Evolutionary conservation across 768 basidiomycete genomes (phyloP), one percentile per base, ranked within the genome.

Genomic region (Phanerochaete carnosa): DNA sequence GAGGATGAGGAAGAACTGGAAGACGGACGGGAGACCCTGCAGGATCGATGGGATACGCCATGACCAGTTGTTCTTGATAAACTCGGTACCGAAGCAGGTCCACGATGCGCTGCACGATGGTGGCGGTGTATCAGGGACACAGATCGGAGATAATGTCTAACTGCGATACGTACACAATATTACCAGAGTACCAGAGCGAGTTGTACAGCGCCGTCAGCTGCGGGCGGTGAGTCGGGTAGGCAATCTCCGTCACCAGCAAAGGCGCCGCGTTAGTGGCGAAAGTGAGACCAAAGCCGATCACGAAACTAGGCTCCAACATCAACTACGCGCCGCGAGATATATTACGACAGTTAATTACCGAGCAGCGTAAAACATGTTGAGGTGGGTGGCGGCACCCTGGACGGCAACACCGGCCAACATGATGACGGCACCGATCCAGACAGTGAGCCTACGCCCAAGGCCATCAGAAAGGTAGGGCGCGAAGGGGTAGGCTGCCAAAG

Each of bases 171-270:
- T 64, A 87, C 85, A 92, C 69, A 70, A 93, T 91, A 58, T 90
- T 79, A 60, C 92, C 92, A 16, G 88, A 86, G 71, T 91, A 92
- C 91, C 92, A 94, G 62, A 92, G 85, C 30, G 90, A 88, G 78
- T 92, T 91, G 78, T 90, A 92, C 53, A 85, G 74, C 1, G 89
- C 86, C 15, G 90, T 94, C 60, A 95, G 74, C 33, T 86, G 85
- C 15, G 86, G 88, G 65, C 93, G 91, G 73, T 95, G 88, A 12
- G 82, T 77, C 16, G 92, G 93, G 72, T 94, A 94, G 1, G 92
- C 81, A n/a, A 94, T 74, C 74, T 95, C 93, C 52, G 91, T 88
- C 57, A 94, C 85, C 75, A 94, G 75, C 79, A 94, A 82, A 12
- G 93, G 92, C 12, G 92, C 91, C 55, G 90, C 85, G 66, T 85